Evolutionary conservation across 208 protist genomes (phyloP), one percentile per base, ranked within the genome.

Genomic region (Trypanosoma scelopori): DNA sequence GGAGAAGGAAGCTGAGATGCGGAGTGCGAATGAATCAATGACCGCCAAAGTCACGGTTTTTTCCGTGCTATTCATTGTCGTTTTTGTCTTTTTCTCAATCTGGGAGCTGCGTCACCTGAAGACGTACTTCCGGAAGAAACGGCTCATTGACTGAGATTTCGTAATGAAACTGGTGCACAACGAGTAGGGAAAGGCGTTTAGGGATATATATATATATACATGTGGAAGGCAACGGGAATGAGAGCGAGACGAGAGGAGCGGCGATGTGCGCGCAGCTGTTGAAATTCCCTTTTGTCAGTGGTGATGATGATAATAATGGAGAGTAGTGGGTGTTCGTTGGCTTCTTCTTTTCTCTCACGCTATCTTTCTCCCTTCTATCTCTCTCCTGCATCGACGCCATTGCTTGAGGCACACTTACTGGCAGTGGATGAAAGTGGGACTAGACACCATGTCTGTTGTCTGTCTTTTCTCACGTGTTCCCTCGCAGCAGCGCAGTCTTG

Each of bases 121-220:
- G 79, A 59, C 60, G 23, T 96, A 91, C 72, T 94, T 96, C 73
- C 72, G 78, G 41, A 93, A 91, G 76, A 96, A 96, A 77, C 82
- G 91, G 52, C 88, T 96, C 74, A 96, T 96, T 69, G 91, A 96
- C 61, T 96, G 82, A 76, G 43, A 22, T 47, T 27, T 22, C 25
- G 25, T 30, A 20, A 9, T 43, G 39, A 5, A 37, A 55, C 27
- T 18, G 37, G 9, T 55, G n/a, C 39, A 11, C 45, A 43, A 20
- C 6, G 20, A 11, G 7, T 42, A 16, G 43, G 39, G 6, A 49
- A 7, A 59, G 30, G n/a, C n/a, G n/a, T n/a, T n/a, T n/a, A n/a
- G 25, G 25, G 25, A 50, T 30, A 45, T 12, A 45, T n/a, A n/a
- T n/a, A n/a, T n/a, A n/a, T n/a, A n/a, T n/a, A 20, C 12, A 41